Percentiles rank a stretch among this genome's conserved stretches.
Conservation (phyloP, 192 early-diverging fungal genomes). For the Dimargaris xerosporica region DNA sequence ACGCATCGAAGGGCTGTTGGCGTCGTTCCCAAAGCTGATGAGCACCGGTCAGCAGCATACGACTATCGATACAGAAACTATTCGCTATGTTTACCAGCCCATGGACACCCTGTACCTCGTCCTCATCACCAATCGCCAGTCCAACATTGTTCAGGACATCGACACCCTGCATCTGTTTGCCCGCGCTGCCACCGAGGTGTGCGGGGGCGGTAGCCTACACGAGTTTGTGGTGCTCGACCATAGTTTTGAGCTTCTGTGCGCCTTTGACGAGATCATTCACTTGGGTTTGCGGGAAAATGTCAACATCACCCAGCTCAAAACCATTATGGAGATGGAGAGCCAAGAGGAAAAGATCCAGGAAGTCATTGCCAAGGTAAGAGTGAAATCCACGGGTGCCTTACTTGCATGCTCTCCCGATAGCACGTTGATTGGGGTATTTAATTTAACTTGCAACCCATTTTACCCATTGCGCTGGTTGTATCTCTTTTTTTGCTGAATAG, state of each 20-base stretch:
- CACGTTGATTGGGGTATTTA: too few relatives aligned
- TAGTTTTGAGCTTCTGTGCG: conserved; percentile 75
- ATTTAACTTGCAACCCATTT: too few relatives aligned
- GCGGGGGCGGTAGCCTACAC: conserved; percentile 48
- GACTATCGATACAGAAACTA: conserved; percentile 89
- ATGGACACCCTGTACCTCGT: conserved; percentile 88
- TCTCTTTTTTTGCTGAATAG: conserved; percentile 10
- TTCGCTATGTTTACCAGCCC: conserved; percentile 97
- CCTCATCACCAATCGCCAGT: conserved; percentile 89
- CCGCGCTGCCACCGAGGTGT: conserved; percentile 79
- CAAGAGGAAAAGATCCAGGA: conserved; percentile 96
- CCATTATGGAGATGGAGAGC: conserved; percentile 93
- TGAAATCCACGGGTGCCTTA: too few relatives aligned
- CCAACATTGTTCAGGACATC: conserved; percentile 98
- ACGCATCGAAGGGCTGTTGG: conserved; percentile 90
- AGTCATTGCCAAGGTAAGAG: conserved; percentile 65
- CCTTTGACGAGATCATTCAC: conserved; percentile 93
- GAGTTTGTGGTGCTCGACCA: conserved; percentile 74
- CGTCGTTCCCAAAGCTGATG: conserved; percentile 94
- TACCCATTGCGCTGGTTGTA: too few relatives aligned
- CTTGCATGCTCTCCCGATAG: too few relatives aligned
- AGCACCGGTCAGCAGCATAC: conserved; percentile 83
- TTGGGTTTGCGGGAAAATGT: conserved; percentile 87
- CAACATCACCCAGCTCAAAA: conserved; percentile 77
- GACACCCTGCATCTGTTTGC: conserved; percentile 90